Conservation (phyloP, 768 basidiomycete species). For the Lactarius hengduanensis region DNA sequence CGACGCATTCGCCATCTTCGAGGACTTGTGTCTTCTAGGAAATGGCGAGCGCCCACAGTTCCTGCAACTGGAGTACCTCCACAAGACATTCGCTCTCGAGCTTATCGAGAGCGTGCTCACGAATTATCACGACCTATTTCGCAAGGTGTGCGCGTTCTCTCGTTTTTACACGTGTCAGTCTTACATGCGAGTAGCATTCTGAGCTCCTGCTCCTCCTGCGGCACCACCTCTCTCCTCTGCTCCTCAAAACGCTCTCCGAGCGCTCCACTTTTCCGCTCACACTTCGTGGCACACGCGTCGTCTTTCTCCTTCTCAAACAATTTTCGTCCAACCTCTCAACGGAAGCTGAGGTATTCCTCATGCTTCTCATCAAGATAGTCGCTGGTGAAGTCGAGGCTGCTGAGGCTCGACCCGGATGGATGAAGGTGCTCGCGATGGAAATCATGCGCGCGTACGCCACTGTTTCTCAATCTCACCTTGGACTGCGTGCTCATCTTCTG, state of each 20-base stretch:
- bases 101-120: slow-evolving; percentile 95
- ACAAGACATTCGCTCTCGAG: slow-evolving; percentile 95
- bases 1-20: slow-evolving; percentile 86
- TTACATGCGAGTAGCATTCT: slow-evolving; percentile 50
- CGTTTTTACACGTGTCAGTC: not conserved
- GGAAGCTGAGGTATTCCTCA: slow-evolving; percentile 58
- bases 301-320: slow-evolving; percentile 58
- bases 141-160: slow-evolving; percentile 51
- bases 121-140: slow-evolving; percentile 83
- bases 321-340: slow-evolving; percentile 58
- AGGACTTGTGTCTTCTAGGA: slow-evolving; percentile 89
- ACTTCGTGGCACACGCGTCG: slow-evolving; percentile 87
- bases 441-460: slow-evolving; percentile 27
- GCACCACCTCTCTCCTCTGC: slow-evolving; percentile 73
- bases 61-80: slow-evolving; percentile 75
- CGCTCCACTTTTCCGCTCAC: slow-evolving; percentile 82
- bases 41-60: slow-evolving; percentile 61
- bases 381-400: slow-evolving; percentile 7
- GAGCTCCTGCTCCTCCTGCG: slow-evolving; percentile 85
- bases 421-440: slow-evolving; percentile 30
- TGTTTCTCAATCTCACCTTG: not conserved
- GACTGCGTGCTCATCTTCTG: not conserved
- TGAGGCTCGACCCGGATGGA: slow-evolving; percentile 24
- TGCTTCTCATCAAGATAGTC: slow-evolving; percentile 16
- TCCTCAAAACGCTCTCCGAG: slow-evolving; percentile 84